Base-by-base conservation (phyloP, 495 filamentous ascomycete species). In the Penicillium ochrochloron region DNA sequence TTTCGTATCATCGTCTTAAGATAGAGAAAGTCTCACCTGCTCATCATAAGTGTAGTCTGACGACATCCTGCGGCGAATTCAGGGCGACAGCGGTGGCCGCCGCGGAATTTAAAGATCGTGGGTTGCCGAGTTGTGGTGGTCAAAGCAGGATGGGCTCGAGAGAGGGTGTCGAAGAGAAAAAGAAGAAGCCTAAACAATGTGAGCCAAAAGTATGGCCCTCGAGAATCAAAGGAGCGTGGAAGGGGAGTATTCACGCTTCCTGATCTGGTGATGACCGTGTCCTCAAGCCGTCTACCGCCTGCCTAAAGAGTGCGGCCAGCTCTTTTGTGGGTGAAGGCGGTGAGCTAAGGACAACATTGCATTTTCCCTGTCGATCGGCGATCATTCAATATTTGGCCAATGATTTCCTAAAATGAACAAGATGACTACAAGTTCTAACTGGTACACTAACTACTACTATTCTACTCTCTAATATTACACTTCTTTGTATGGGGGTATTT, bases 31-130 rank as follows among this genome's bases (percentile, higher is more conserved):
- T 44, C 56, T 46, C 68, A 91, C 90, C 88, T 93, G 85, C 72
- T 97, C 92, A 85, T 99, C 95, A 80, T 99, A 99, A 69, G 89
- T 94, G 83, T 99, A 99, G 76, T 98, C 95, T 68, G 92, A 92
- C 73, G 92, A 94, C 92, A 96, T 96, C 70, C 73, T 86, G 87
- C 76, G 72, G 71, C 64, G 66, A 63, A 50, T 69, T 80, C 65
- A 77, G 68, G 65, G 70, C 70, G 74, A 78, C 74, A 78, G 74
- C 73, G 73, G 76, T 71, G 68, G 75, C 77, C 78, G 66, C 65
- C 71, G 71, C 70, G 61, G 66, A 69, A 69, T 68, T 70, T 58
- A 72, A 70, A 68, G 70, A 66, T 72, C 56, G 69, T 72, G 63
- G 61, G 59, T 57, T 59, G 57, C 69, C 67, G 63, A 56, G 61